Evolutionary conservation across 257 asterid genomes (phyloP).

Genomic region (Nicotiana sylvestris): DNA sequence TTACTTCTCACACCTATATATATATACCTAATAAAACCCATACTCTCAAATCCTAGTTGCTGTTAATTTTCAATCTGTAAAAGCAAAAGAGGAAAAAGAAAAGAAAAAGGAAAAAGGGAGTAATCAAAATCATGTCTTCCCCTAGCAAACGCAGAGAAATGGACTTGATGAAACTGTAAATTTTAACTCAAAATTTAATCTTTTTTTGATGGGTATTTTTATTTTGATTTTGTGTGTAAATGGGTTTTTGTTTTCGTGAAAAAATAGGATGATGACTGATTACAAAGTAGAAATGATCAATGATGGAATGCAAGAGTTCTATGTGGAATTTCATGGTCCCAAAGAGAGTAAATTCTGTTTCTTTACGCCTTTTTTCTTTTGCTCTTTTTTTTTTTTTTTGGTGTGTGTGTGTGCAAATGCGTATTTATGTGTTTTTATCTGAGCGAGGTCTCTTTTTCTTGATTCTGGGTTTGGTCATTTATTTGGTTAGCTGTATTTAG

Average conservation of each 20-base stretch:
- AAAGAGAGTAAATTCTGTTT: slow-evolving; percentile 57
- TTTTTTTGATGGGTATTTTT: not conserved
- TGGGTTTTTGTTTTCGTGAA: slow-evolving; percentile 1
- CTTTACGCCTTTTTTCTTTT: not conserved
- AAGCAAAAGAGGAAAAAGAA: not conserved
- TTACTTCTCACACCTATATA: slow-evolving; percentile 1
- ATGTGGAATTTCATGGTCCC: slow-evolving; percentile 86
- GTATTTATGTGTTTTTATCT: not conserved
- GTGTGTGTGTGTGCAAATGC: not conserved
- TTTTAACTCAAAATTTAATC: not conserved
- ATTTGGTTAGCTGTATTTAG: not conserved
- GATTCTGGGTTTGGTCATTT: not conserved
- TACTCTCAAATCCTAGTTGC: not conserved
- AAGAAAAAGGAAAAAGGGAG: not conserved
- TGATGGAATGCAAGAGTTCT: slow-evolving; percentile 82
- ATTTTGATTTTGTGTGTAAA: not conserved
- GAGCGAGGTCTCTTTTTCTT: slow-evolving; percentile 14
- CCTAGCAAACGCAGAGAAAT: slow-evolving; percentile 91
- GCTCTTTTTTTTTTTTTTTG: slow-evolving; percentile 8
- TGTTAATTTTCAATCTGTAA: slow-evolving; percentile 10
- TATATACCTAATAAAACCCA: not conserved
- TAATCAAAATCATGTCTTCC: slow-evolving; percentile 57
- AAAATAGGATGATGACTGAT: slow-evolving; percentile 84
- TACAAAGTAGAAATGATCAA: slow-evolving; percentile 92
- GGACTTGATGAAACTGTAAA: slow-evolving; percentile 95